These are phyloP conservation scores for Aspergillus brunneoviolaceus DNA, from an alignment of 2,329 filamentous ascomycete species.

Conservation along the genomic window DNA sequence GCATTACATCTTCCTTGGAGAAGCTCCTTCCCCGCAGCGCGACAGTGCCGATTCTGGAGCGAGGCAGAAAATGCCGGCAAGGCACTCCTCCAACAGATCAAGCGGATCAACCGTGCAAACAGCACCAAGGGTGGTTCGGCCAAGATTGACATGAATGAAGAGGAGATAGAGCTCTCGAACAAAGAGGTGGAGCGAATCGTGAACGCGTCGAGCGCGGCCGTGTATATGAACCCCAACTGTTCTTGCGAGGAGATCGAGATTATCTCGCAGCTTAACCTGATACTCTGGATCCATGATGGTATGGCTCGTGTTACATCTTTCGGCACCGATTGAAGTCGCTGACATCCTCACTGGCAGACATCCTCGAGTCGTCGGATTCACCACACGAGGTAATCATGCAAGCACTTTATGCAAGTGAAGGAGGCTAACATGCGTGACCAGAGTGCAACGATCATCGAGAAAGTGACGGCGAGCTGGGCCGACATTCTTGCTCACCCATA, in stretches of 20 bases:
- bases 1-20: background rate
- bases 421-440: background rate
- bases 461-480: background rate
- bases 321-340: too few species aligned
- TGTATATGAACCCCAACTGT: background rate
- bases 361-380: background rate
- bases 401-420: too few species aligned
- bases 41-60: background rate
- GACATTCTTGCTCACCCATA: background rate
- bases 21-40: background rate
- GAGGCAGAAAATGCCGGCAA: background rate
- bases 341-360: background rate
- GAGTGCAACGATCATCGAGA: background rate
- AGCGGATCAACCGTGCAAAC: background rate
- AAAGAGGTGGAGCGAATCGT: background rate
- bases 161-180: background rate
- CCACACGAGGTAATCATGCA: background rate
- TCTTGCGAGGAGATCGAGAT: background rate
- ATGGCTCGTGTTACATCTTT: background rate
- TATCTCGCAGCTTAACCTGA: background rate
- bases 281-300: background rate
- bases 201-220: background rate
- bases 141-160: background rate
- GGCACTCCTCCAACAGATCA: background rate
- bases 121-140: background rate